Evolutionary conservation across 1,284 basidiomycete species (phyloP), one percentile per base, ranked within the genome.

Genomic region (Heterobasidion occidentale): DNA sequence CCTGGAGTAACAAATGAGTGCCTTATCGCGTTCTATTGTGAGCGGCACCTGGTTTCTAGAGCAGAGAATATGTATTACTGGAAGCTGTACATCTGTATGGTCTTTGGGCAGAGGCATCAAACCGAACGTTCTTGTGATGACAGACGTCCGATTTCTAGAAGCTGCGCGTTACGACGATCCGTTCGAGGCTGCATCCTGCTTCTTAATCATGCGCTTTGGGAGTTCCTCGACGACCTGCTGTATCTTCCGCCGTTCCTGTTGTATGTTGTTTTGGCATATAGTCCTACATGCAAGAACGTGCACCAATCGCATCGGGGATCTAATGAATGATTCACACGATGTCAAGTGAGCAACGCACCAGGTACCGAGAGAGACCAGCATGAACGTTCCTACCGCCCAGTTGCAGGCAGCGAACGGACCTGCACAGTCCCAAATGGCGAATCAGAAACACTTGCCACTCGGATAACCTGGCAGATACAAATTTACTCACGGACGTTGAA

Each of bases 181-280:
- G 3, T 27, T 27, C 17, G 9, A 36, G 20, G 9, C 14, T 27
- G 5, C 46, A 47, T 33, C 27, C 46, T 17, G 12, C 46, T 74
- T 66, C 62, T 79, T 80, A 27, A 77, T 64, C 55, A 77, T 69
- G 54, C 81, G 74, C 59, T 76, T 77, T 33, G 83, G 85, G 65
- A 84, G 77, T 52, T 75, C 76, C 64, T 87, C 82, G 35, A 86
- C 77, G 19, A 87, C 77, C 57, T 74, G 74, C 54, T 79, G 75
- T 33, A 88, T 68, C 57, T 76, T 76, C 53, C 72, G 71, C 34
- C 80, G 77, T 67, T 89, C 86, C 46, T 76, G 72, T 50, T 72
- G 68, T 50, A 81, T 64, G 60, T 78, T 77, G 51, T 71, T 75
- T 61, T 83, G 79, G 65, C 86, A 89, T 45, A 87, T 73, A 53